These are phyloP conservation scores for Penicillium coffeae DNA, from an alignment of 495 filamentous ascomycete genomes.

Conservation along the genomic window DNA sequence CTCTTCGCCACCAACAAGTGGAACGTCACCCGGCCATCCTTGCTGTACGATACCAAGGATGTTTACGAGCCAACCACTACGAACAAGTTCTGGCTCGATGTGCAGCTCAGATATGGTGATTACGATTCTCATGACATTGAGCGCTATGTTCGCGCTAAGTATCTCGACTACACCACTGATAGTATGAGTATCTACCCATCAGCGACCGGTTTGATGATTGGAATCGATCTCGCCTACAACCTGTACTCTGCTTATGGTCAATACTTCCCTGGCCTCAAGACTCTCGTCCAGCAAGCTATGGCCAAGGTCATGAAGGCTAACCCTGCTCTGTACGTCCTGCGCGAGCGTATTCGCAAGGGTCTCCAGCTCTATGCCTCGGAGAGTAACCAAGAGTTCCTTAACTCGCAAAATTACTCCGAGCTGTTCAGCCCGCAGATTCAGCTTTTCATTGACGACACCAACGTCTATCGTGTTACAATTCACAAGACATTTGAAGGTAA, in stretches of 20 bases:
- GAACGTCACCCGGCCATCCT: slow-evolving; percentile 91
- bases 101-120: slow-evolving; percentile 96
- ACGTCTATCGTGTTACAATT: slow-evolving; percentile 98
- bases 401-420: slow-evolving; percentile 99
- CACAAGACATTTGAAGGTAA: slow-evolving; percentile 99
- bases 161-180: slow-evolving; percentile 97
- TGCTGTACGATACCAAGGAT: slow-evolving; percentile 96
- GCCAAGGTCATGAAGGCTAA: slow-evolving; percentile 99
- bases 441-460: slow-evolving; percentile 99
- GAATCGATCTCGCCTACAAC: slow-evolving; percentile 97
- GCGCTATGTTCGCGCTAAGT: slow-evolving; percentile 95
- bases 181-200: slow-evolving; percentile 99
- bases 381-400: slow-evolving; percentile 98
- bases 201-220: slow-evolving; percentile 96
- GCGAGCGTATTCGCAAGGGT: slow-evolving; percentile 98
- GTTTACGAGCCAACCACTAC: slow-evolving; percentile 91
- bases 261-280: slow-evolving; percentile 98
- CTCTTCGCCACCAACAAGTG: slow-evolving; percentile 98
- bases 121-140: slow-evolving; percentile 99
- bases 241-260: slow-evolving; percentile 96
- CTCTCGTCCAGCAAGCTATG: slow-evolving; percentile 97
- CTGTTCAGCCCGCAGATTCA: slow-evolving; percentile 99
- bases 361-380: slow-evolving; percentile 97
- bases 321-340: slow-evolving; percentile 90
- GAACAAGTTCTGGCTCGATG: slow-evolving; percentile 99